Evolutionary conservation across 208 protist species (phyloP), one percentile per base, ranked within the genome.

Genomic region (Borovskyia barvae): DNA sequence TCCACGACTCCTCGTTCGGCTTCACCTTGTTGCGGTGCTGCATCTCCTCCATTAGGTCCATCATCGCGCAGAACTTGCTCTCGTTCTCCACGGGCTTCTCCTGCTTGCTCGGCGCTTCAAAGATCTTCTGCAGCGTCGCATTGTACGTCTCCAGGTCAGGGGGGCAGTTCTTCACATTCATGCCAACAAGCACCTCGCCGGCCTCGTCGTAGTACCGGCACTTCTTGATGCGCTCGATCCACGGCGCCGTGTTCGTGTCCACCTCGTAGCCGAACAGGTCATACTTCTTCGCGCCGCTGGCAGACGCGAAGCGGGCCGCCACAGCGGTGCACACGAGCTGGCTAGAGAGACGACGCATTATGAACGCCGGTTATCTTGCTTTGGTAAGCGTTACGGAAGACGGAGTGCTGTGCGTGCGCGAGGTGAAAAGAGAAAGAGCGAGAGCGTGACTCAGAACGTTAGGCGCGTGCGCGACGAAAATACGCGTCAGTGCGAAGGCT

Each of bases 151-250:
- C 80, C 58, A 94, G 72, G 65, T 94, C 87, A 20, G 87, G 87
- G 17, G 87, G 87, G 82, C 84, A 92, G 82, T 94, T 94, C 72
- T 83, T 85, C 63, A 90, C 79, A 66, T 94, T 94, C 87, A 94
- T 94, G 72, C 68, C 79, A 63, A 94, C 87, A 20, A 94, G 72
- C 52, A 92, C 75, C 74, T 94, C 87, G 51, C 87, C 87, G 50
- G 87, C 87, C 51, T 94, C 84, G 67, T 94, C 84, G 73, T 92
- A 94, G 69, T 82, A 87, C 66, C 83, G 77, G 67, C 79, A 88
- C 49, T 67, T 77, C 58, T 87, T 83, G 59, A 93, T 89, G 68
- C 87, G 85, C 55, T 86, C 76, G 64, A 92, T 92, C 80, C 85
- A 94, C 55, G 79, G 79, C 24, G 74, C 74, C 6, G 80, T 92